Conservation (phyloP, 2,329 filamentous ascomycete species). For the Pseudogymnoascus sp. region DNA sequence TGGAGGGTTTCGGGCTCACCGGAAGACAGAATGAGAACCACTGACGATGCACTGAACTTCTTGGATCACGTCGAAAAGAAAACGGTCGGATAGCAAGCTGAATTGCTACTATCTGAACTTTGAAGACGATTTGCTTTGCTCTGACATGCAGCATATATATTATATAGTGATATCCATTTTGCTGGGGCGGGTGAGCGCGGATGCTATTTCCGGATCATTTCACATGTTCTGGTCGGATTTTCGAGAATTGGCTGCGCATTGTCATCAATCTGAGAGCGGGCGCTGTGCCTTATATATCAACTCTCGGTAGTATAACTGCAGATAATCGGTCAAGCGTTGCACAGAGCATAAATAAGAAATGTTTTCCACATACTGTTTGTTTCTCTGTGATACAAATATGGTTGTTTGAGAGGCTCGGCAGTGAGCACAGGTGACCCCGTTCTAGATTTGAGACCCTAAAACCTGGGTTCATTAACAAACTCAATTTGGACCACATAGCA, state of each 20-base stretch:
- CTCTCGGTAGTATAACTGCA: not conserved
- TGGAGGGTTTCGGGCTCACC: conserved; percentile 24
- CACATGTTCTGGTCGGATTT: conserved; percentile 2
- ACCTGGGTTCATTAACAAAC: not conserved
- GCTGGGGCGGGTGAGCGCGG: not conserved
- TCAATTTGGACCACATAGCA: not conserved
- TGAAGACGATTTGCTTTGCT: conserved; percentile 1
- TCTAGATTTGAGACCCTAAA: not conserved
- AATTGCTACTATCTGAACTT: not conserved
- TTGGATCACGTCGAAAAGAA: not conserved
- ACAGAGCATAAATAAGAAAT: not conserved
- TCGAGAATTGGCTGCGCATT: not conserved
- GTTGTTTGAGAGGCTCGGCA: not conserved
- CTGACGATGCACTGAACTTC: not conserved
- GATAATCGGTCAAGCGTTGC: not conserved
- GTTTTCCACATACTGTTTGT: not conserved
- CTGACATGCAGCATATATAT: not conserved
- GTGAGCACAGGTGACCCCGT: not conserved
- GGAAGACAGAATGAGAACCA: not conserved
- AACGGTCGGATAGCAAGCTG: not conserved
- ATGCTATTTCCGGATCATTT: not conserved
- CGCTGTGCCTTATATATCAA: not conserved
- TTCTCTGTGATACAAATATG: not conserved
- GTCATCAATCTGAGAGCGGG: not conserved
- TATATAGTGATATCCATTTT: conserved; percentile 3